Base-by-base conservation (phyloP, 371 early-diverging fungal species). In the Syncephalis fuscata region DNA sequence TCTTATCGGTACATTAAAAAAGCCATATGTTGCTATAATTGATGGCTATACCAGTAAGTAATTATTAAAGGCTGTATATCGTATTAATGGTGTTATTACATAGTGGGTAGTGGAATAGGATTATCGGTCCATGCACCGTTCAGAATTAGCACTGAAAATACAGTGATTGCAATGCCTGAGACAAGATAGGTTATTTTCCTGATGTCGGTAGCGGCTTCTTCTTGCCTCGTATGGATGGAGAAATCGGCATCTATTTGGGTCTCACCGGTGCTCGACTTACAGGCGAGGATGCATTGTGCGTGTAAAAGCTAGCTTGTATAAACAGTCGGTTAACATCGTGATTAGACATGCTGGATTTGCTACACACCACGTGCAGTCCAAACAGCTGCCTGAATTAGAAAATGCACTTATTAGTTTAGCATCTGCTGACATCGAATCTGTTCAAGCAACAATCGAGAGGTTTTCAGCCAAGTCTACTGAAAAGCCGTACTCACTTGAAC, bases 191-290 rank as follows among this genome's bases (percentile, higher is more conserved):
- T 4, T 67, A 92, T 25, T 88, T 88, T 63, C 88, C 95, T 2
- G 94, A 90, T 53, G 91, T 94, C 3, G 98, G 96, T 17, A 89
- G 87, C 2, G 78, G 85, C 26, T 94, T 92, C 67, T 92, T 89
- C 59, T 59, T 96, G 52, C 77, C 96, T 8, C 68, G 90, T 23
- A 56, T 96, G 55, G 95, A 96, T 57, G 91, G 91, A 9, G 79
- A 89, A 61, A 65, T 89, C 7, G 98, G 98, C 8, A 77, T 80
- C 14, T 97, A 85, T 60, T 63, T 97, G 38, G 98, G 86, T 1
- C 65, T 97, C 58, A 92, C 95, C 3, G 96, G 95, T 2, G 58
- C 63, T 27, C 63, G 76, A n/a, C 63, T 96, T 53, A 68, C 67
- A 56, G 97, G 92, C 23, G 64, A 74, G 41, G 92, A 94, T 54